phyloP scores from a whole-genome alignment of 345 rosid genomes.

The Iberis pinnata region DNA sequence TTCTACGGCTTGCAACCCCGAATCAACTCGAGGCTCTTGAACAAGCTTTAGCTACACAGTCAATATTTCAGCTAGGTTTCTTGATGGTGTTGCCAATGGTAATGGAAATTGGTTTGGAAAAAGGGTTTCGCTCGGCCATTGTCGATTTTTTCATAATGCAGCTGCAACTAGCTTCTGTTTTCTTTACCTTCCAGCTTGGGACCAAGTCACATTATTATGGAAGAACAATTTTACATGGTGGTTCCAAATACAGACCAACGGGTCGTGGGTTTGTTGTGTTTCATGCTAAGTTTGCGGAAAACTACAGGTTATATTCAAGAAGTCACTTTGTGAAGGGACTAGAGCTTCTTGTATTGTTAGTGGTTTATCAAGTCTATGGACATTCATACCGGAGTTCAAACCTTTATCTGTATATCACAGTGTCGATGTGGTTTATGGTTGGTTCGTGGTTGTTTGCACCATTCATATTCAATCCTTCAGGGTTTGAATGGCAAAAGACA shows the following conservation, averaged over 20 bases:
- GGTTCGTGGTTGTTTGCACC: constrained; percentile 97
- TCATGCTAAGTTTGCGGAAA: constrained; percentile 82
- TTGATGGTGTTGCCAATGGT: constrained; percentile 80
- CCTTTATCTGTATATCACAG: constrained; percentile 64
- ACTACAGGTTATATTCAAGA: constrained; percentile 81
- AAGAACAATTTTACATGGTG: constrained; percentile 88
- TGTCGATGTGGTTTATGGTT: constrained; percentile 90
- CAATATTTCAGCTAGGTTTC: constrained; percentile 80
- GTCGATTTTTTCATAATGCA: constrained; percentile 88
- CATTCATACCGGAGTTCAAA: constrained; percentile 61
- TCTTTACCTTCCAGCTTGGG: constrained; percentile 97
- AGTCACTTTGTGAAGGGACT: constrained; percentile 96
- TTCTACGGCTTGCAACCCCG: constrained; percentile 43
- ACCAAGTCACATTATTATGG: constrained; percentile 87
- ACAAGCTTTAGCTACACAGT: constrained; percentile 74
- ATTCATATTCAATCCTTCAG: constrained; percentile 86
- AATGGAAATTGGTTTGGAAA: constrained; percentile 89
- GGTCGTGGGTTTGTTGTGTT: constrained; percentile 89
- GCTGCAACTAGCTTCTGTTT: constrained; percentile 85
- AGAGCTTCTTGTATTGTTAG: constrained; percentile 60
- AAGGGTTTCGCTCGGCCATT: constrained; percentile 83
- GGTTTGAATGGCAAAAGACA: constrained; percentile 96
- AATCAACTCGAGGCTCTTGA: constrained; percentile 65
- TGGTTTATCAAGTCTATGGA: constrained; percentile 62
- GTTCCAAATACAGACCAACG: constrained; percentile 74